phyloP scores from a whole-genome alignment of 495 filamentous ascomycete species.

The Emericellopsis terricola region DNA sequence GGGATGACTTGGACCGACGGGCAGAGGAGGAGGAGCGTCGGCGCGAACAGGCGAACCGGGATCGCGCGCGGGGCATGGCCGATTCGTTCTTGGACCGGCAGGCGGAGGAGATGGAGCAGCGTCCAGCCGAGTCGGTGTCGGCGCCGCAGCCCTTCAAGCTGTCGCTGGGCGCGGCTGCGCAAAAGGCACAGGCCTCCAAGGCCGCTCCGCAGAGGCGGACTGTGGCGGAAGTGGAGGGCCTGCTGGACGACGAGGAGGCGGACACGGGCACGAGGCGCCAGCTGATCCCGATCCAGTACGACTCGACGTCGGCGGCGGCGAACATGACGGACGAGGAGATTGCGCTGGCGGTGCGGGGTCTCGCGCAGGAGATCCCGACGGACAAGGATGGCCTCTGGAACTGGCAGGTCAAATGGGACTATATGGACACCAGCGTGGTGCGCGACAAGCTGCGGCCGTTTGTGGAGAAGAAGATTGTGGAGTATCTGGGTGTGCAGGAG shows the following conservation, averaged over 20 bases:
- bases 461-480: constrained; percentile 95
- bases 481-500: constrained; percentile 91
- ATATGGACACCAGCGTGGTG: constrained; percentile 70
- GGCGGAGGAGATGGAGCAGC: constrained; percentile 65
- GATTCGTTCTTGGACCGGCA: constrained; percentile 86
- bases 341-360: constrained; percentile 53
- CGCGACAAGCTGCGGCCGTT: constrained; percentile 82
- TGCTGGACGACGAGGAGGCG: constrained; percentile 89
- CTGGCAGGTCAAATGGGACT: constrained; percentile 89
- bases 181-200: constrained; percentile 58
- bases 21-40: constrained; percentile 60
- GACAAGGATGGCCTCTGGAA: constrained; percentile 77
- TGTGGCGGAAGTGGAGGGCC: constrained; percentile 79
- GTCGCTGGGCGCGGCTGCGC: constrained; percentile 73
- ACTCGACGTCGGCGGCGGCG: constrained; percentile 46
- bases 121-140: constrained; percentile 20
- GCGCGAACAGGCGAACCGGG: constrained; percentile 48
- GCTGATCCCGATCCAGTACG: constrained; percentile 85
- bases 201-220: constrained; percentile 52
- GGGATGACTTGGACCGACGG: constrained; percentile 67
- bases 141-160: constrained; percentile 86
- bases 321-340: constrained; percentile 72
- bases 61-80: constrained; percentile 69
- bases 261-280: constrained; percentile 52
- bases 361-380: constrained; percentile 80